Conservation (phyloP, 1,284 basidiomycete species). For the Boletus mariae region DNA sequence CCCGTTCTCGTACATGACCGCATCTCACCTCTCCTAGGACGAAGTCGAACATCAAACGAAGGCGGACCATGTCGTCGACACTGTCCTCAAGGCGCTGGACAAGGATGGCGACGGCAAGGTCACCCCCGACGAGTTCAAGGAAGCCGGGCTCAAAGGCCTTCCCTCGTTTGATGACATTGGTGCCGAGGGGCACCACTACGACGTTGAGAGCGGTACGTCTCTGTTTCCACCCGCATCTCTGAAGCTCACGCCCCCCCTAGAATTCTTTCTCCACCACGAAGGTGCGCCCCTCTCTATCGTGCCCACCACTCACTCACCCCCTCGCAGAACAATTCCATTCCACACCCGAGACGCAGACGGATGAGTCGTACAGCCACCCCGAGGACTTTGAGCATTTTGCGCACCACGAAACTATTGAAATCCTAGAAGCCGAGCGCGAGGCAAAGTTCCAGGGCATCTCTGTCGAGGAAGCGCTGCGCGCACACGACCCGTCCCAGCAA, state of each 20-base stretch:
- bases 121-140: constrained; percentile 76
- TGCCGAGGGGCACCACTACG: constrained; percentile 90
- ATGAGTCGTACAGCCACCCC: constrained; percentile 90
- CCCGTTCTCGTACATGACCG: not conserved
- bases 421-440: constrained; percentile 79
- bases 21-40: constrained; percentile 42
- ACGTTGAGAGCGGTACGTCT: constrained; percentile 74
- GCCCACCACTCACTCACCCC: not conserved
- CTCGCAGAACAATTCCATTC: constrained; percentile 81
- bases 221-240: not conserved
- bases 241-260: constrained; percentile 34
- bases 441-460: constrained; percentile 79
- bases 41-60: constrained; percentile 82
- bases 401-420: constrained; percentile 87
- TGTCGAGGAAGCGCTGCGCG: constrained; percentile 59
- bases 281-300: constrained; percentile 41
- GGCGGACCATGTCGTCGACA: constrained; percentile 76
- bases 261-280: constrained; percentile 93
- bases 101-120: constrained; percentile 77
- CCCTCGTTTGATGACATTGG: constrained; percentile 89
- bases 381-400: constrained; percentile 89
- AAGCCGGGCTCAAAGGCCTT: constrained; percentile 73
- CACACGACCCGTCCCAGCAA: constrained; percentile 39
- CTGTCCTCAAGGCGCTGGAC: constrained; percentile 77
- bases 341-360: constrained; percentile 95